Base-by-base conservation (phyloP, 2,329 filamentous ascomycete species). In the Gyromitra esculenta region DNA sequence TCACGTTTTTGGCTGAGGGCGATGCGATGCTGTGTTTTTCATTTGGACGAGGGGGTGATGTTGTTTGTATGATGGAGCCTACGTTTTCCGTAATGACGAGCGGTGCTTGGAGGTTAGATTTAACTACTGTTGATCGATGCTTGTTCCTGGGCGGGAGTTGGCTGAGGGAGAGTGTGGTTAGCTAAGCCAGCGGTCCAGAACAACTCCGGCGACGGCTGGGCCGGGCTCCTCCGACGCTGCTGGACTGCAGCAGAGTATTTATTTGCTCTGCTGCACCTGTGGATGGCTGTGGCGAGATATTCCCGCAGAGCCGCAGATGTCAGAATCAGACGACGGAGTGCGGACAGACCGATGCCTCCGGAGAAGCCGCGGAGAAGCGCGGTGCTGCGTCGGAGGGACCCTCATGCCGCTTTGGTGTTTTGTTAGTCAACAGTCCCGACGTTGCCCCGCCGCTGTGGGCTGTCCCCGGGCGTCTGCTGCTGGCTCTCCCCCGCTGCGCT, bases 81-180 rank as follows among this genome's bases (percentile, higher is more conserved):
- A 3, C 59, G 6, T 57, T 41, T 50, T 75, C 59, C 64, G 45
- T 66, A 73, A 66, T 68, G 75, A 66, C 48, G 71, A 60, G 74
- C 69, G 70, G 75, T 31, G 64, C 50, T 67, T 54, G 64, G 70
- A 8, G 50, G 39, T 70, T 75, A 71, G 72, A 70, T 59, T 63
- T 64, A n/a, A 69, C 54, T 69, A 35, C 59, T 64, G 41, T 62
- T 37, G 15, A 70, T 21, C 18, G 18, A 21, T 21, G 18, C 18
- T 21, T 21, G 18, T 21, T 21, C 18, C 18, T 21, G 18, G 18
- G 18, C 18, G 1, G 18, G 18, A 21, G 18, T 21, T 21, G 18
- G 18, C 18, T 21, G 18, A 21, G 18, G 18, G 1, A 21, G 18
- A 21, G 25, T 25, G 31, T 25, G 25, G 25, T 31, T 3, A 31